Conservation (phyloP, 2,329 filamentous ascomycete species). For the Juglanconis oblonga region DNA sequence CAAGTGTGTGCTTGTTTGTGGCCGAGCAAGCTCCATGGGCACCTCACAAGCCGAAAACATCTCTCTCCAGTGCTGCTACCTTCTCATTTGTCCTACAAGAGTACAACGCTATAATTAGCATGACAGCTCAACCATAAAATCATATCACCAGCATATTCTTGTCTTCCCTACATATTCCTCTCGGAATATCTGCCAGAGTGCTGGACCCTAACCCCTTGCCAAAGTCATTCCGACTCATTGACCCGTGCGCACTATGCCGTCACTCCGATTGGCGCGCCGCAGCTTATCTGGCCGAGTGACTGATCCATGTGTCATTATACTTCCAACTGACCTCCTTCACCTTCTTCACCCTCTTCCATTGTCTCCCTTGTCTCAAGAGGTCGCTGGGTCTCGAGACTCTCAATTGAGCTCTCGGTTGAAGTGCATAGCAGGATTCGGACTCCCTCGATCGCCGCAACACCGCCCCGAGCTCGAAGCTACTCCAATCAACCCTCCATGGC, state of each 20-base stretch:
- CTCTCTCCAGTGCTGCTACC: no score
- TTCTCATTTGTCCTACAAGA: no score
- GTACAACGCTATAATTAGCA: no score
- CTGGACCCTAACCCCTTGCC: background rate
- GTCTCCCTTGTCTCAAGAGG: background rate
- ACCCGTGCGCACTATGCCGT: background rate
- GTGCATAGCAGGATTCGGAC: background rate
- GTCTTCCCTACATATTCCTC: no score
- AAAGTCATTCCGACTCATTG: background rate
- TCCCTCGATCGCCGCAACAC: background rate
- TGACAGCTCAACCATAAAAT: no score
- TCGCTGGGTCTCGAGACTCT: background rate
- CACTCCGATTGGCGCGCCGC: background rate
- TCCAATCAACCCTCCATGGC: constrained; percentile 25
- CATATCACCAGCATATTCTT: no score
- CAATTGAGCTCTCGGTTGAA: background rate
- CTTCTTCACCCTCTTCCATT: background rate
- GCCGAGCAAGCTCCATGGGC: no score
- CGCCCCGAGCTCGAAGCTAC: background rate
- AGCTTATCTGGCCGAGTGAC: constrained; percentile 1
- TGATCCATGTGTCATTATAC: constrained; percentile 9
- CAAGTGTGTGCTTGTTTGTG: no score
- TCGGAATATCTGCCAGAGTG: background rate
- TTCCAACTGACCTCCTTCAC: background rate
- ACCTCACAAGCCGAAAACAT: no score